Evolutionary conservation across 495 filamentous ascomycete genomes (phyloP).

Genomic region (Xylaria grammica): DNA sequence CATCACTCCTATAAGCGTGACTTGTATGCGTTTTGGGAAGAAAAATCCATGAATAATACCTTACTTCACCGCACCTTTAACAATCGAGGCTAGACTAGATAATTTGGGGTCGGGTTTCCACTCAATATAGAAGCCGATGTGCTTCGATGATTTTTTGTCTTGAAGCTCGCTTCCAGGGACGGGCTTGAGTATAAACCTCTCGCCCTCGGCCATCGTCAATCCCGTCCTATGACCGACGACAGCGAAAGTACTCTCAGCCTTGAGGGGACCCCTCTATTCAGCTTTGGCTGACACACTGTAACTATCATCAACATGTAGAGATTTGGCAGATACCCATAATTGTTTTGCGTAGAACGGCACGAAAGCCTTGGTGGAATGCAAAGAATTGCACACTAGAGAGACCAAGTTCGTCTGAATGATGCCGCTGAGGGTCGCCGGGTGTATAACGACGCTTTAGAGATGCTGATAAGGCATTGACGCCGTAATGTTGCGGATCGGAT

Average conservation of each 20-base stretch:
- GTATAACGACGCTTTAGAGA: conserved; percentile 40
- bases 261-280: conserved; percentile 4
- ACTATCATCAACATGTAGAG: conserved; percentile 4
- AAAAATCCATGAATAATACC: no score
- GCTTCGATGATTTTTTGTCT: background rate
- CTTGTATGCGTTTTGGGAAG: no score
- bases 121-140: conserved; percentile 16
- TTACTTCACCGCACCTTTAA: conserved; percentile 5
- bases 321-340: conserved; percentile 18
- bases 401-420: conserved; percentile 29
- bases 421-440: conserved; percentile 40
- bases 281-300: conserved; percentile 19
- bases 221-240: conserved; percentile 5
- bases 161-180: background rate
- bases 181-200: conserved; percentile 13
- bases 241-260: conserved; percentile 14
- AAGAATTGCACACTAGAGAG: conserved; percentile 3
- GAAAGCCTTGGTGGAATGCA: background rate
- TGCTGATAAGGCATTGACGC: conserved; percentile 39
- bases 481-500: conserved; percentile 30
- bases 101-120: conserved; percentile 19
- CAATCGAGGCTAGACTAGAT: background rate
- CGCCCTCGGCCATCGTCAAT: conserved; percentile 9
- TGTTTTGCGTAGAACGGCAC: conserved; percentile 17
- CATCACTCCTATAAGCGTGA: no score